phyloP scores from a whole-genome alignment of 2,329 filamentous ascomycete genomes.

The Colletotrichum agaves region DNA sequence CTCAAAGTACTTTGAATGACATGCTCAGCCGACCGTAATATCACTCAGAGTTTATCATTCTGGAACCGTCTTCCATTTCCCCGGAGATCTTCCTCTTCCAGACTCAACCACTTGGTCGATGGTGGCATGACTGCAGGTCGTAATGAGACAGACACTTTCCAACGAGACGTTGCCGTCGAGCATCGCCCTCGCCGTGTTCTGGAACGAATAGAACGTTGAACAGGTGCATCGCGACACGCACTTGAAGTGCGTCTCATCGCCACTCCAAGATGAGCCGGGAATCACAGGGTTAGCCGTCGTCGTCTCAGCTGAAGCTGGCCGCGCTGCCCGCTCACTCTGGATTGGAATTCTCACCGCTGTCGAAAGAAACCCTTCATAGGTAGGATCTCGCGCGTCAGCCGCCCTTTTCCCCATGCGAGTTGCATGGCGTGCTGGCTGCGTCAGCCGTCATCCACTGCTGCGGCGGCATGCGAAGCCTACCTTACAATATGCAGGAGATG shows the following conservation, averaged over 20 bases:
- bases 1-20: not conserved
- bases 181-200: slow-evolving; percentile 11
- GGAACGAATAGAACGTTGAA: slow-evolving; percentile 6
- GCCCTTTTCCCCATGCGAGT: not conserved
- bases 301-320: not conserved
- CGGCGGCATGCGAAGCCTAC: slow-evolving; percentile 20
- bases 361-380: slow-evolving; percentile 13
- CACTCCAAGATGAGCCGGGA: not conserved
- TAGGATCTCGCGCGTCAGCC: slow-evolving; percentile 17
- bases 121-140: slow-evolving; percentile 1
- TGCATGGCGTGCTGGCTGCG: slow-evolving; percentile 19
- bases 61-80: not conserved
- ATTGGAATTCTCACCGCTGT: slow-evolving; percentile 19
- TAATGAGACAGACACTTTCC: not conserved
- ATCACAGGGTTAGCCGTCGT: too few relatives aligned
- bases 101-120: not conserved
- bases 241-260: slow-evolving; percentile 11
- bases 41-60: not conserved
- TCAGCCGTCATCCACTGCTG: slow-evolving; percentile 28
- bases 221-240: slow-evolving; percentile 11
- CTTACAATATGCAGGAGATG: slow-evolving; percentile 14
- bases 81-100: not conserved
- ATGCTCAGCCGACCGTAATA: slow-evolving; percentile 11
- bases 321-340: slow-evolving; percentile 3
- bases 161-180: not conserved